These are phyloP conservation scores for Grosmannia huntii DNA, from an alignment of 2,329 filamentous ascomycete species.

Conservation along the genomic window DNA sequence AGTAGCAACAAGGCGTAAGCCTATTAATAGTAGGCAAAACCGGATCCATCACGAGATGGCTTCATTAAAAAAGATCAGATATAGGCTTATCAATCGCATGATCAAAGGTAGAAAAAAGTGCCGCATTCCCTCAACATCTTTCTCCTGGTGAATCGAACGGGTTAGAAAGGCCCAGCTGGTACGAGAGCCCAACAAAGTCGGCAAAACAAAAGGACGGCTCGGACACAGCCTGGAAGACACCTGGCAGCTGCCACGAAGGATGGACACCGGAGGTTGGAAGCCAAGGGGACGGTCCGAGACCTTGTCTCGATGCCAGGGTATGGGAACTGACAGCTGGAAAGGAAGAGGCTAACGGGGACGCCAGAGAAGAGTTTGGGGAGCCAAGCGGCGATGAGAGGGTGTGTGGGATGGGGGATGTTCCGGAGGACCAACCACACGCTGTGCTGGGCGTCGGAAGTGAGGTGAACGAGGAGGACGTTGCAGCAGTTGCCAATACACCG, in stretches of 20 bases:
- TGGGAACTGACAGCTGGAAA: background rate
- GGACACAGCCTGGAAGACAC: background rate
- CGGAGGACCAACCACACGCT: background rate
- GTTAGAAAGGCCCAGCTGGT: background rate
- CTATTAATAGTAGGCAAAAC: no score
- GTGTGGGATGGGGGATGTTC: constrained; percentile 2
- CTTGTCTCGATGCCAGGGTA: background rate
- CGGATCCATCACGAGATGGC: background rate
- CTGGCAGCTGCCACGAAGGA: background rate
- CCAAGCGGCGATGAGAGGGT: background rate
- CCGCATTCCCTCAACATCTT: background rate
- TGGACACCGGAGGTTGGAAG: background rate
- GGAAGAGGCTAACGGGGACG: background rate
- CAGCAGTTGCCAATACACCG: constrained; percentile 3
- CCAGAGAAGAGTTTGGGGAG: constrained; percentile 1
- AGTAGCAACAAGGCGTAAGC: no score
- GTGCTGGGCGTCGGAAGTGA: constrained; percentile 7
- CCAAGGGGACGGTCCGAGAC: background rate
- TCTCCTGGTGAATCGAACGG: background rate
- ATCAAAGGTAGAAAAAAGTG: background rate
- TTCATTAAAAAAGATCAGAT: no score
- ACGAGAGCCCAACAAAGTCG: background rate
- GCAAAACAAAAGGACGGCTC: background rate
- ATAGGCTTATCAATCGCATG: background rate
- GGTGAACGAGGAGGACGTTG: constrained; percentile 4